Evolutionary conservation across 352 stramenopile genomes (phyloP), one percentile per base, ranked within the genome.

Genomic region (Pythium angustatum): DNA sequence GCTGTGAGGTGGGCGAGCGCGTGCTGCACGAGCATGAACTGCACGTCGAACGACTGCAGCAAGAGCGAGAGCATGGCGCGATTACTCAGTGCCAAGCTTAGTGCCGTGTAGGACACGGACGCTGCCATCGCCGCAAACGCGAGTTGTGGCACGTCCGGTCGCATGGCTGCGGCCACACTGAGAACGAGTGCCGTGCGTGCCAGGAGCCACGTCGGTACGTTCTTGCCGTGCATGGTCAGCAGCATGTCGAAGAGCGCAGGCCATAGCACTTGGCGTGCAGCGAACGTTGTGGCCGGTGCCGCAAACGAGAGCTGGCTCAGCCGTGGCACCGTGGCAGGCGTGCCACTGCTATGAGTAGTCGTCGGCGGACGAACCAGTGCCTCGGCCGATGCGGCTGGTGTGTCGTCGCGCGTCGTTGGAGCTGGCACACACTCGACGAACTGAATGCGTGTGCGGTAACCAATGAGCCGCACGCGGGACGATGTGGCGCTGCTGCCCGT

Each of bases 31-130:
- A 52, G 58, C 17, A 68, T 26, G 45, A 73, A 74, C 19, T 62
- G 4, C 14, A 73, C 62, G 27, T 77, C 66, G 27, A 77, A 73
- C 1, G 66, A 71, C 24, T 19, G 19, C 8, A 55, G 62, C 7
- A 75, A 50, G 27, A 49, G 40, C 15, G 22, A 6, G 8, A 63
- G 15, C 22, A 75, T 60, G 19, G 58, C 15, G 1, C 64, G 54
- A 31, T 76, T 53, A 21, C 40, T 71, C 11, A 57, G 31, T 11
- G n/a, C 50, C n/a, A 57, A 33, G 21, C 30, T 45, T 19, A 48
- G 24, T 3, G 15, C 2, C 21, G n/a, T 11, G 24, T 50, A 50
- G 14, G 5, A n/a, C 7, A 1, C 22, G 12, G 38, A 45, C 14
- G 22, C 17, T 6, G 21, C 43, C 21, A 50, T 2, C 21, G 43